Percentiles rank a stretch among this genome's conserved stretches.
These are phyloP conservation scores for Sambucus nigra DNA, from an alignment of 129 eudicot genomes.

Conservation along the genomic window DNA sequence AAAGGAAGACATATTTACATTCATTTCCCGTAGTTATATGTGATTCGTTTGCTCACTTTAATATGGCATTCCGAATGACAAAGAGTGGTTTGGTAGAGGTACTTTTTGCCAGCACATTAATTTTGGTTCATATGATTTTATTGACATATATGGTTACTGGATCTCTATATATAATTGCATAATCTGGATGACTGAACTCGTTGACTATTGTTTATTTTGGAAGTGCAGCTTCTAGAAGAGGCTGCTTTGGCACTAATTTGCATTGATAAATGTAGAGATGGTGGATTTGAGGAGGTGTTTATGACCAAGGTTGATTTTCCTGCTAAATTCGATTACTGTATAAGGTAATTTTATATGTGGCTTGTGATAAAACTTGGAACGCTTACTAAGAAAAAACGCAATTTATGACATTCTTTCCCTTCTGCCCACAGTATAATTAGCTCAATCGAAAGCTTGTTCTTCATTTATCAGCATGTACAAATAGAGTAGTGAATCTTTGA, in stretches of 20 bases:
- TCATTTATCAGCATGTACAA: no score
- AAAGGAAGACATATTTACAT: constrained; percentile 37
- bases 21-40: constrained; percentile 64
- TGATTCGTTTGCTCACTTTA: constrained; percentile 55
- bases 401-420: no score
- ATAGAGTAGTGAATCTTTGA: no score
- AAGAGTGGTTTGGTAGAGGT: constrained; percentile 70
- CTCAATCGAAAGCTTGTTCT: no score
- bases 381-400: no score
- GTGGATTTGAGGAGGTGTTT: constrained; percentile 78
- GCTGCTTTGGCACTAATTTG: constrained; percentile 62
- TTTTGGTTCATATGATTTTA: not conserved
- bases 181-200: not conserved
- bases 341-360: constrained; percentile 40
- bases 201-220: not conserved
- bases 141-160: not conserved
- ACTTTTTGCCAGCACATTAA: constrained; percentile 1
- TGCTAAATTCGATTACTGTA: constrained; percentile 76
- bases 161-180: constrained; percentile 6
- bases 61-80: constrained; percentile 71
- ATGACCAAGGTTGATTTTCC: constrained; percentile 75
- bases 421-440: no score
- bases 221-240: constrained; percentile 65
- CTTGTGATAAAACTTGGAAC: no score
- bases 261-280: constrained; percentile 57